Conservation (phyloP, 192 early-diverging fungal species). For the Mortierella antarctica region DNA sequence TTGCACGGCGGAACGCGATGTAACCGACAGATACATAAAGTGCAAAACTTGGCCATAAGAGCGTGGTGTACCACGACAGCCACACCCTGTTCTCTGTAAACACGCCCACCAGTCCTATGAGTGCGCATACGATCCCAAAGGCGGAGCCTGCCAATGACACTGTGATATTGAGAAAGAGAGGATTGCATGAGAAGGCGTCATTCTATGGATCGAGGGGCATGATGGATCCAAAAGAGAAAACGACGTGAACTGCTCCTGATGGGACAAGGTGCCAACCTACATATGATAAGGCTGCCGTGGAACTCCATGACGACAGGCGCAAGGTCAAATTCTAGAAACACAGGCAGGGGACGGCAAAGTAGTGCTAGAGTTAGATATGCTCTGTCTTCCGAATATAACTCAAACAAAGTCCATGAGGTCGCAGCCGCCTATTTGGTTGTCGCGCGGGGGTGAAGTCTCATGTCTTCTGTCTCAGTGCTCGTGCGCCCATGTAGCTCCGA, state of each 20-base stretch:
- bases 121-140: constrained; percentile 17
- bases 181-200: background rate
- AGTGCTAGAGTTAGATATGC: background rate
- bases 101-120: constrained; percentile 44
- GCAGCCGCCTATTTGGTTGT: too few species aligned
- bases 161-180: constrained; percentile 11
- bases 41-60: constrained; percentile 53
- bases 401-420: background rate
- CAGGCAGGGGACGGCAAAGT: background rate
- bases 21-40: constrained; percentile 50
- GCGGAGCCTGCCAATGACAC: constrained; percentile 32
- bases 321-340: constrained; percentile 2
- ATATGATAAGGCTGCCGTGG: constrained; percentile 29
- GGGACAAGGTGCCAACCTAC: constrained; percentile 13
- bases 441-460: too few species aligned
- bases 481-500: too few species aligned
- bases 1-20: constrained; percentile 45
- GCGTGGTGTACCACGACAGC: constrained; percentile 27
- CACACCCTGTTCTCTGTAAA: constrained; percentile 38
- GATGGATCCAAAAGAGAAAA: background rate
- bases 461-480: background rate
- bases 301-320: constrained; percentile 31
- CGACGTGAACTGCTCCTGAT: too few species aligned
- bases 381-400: background rate
- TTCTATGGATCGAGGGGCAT: background rate